These are phyloP conservation scores for Helianthus annuus DNA, from an alignment of 129 eudicot species.

Conservation along the genomic window HanXRQr2.0-SUNRISE NC_035449.2:151087745-151088244, in stretches of 20 bases:
- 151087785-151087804: constrained; percentile 90
- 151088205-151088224: constrained; percentile 82
- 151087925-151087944: neutral
- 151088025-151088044: constrained; percentile 21
- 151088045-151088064: neutral
- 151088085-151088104: constrained; percentile 12
- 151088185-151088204: constrained; percentile 91
- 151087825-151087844: constrained; percentile 96
- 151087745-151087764: constrained; percentile 70
- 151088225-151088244: neutral
- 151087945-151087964: neutral
- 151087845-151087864: constrained; percentile 62
- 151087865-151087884: neutral
- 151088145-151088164: constrained; percentile 77
- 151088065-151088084: neutral
- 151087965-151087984: neutral
- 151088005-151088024: constrained; percentile 57
- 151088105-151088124: constrained; percentile 35
- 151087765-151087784: constrained; percentile 99
- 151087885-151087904: neutral
- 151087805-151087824: constrained; percentile 91
- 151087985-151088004: constrained; percentile 45
- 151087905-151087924: neutral
- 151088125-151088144: constrained; percentile 69
- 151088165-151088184: constrained; percentile 86